Evolutionary conservation across 164 flowering plant species (phyloP).

Genomic region (Taxillus chinensis): DNA sequence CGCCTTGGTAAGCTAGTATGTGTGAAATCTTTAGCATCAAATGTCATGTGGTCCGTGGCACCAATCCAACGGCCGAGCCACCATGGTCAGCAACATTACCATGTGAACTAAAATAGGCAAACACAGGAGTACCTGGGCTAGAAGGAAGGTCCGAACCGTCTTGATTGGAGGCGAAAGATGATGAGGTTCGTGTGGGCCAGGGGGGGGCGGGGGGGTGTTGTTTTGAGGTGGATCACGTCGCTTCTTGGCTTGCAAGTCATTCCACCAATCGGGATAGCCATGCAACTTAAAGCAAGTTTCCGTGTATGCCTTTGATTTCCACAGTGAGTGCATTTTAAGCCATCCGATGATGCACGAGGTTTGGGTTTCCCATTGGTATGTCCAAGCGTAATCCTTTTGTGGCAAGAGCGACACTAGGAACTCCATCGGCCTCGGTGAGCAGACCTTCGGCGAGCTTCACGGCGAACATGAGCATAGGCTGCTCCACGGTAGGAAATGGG

Average conservation of each 20-base stretch:
- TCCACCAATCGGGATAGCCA: neutral
- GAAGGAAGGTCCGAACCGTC: neutral
- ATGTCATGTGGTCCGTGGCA: conserved; percentile 9
- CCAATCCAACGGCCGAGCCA: conserved; percentile 8
- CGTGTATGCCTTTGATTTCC: neutral
- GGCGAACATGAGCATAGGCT: neutral
- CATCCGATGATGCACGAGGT: neutral
- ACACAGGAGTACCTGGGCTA: conserved; percentile 1
- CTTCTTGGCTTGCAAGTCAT: neutral
- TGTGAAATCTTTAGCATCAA: neutral
- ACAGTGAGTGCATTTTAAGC: neutral
- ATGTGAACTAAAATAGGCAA: too few species aligned
- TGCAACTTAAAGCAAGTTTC: neutral
- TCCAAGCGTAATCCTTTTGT: neutral
- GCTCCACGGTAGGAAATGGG: neutral
- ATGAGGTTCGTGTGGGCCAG: conserved; percentile 2
- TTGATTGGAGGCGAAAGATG: conserved; percentile 2
- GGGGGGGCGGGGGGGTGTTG: too few species aligned
- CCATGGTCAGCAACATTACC: neutral
- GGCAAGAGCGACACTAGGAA: neutral
- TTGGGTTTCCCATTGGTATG: neutral
- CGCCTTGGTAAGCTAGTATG: neutral
- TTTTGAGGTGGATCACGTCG: neutral
- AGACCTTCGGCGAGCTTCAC: neutral
- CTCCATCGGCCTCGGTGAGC: neutral